Conservation (phyloP, 2,329 filamentous ascomycete genomes). For the Alternaria brassicae region DNA sequence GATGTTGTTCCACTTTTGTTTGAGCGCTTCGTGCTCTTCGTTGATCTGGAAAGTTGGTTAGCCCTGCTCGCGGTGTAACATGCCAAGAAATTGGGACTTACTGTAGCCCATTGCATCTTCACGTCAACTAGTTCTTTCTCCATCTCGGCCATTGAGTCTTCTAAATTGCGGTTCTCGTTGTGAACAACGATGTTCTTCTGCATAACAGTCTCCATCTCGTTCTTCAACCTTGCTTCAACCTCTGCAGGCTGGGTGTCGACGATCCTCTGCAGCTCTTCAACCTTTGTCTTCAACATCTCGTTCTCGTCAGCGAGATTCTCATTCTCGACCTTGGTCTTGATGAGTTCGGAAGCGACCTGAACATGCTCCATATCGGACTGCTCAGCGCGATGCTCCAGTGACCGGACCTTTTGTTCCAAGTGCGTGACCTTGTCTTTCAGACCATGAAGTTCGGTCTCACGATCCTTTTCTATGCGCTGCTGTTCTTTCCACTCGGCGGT, state of each 20-base stretch:
- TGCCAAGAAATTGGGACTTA: constrained; percentile 57
- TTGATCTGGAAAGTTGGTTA: constrained; percentile 51
- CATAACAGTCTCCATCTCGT: constrained; percentile 91
- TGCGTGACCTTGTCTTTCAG: constrained; percentile 65
- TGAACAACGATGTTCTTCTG: constrained; percentile 91
- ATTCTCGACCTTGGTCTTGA: constrained; percentile 92
- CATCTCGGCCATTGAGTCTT: constrained; percentile 89
- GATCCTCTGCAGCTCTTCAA: constrained; percentile 81
- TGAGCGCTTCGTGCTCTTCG: constrained; percentile 57
- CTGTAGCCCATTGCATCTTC: constrained; percentile 95
- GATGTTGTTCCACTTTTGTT: constrained; percentile 58
- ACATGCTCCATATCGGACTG: constrained; percentile 90
- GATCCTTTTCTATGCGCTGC: constrained; percentile 78
- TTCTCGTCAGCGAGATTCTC: constrained; percentile 88
- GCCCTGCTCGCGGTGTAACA: constrained; percentile 6
- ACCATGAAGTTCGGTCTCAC: constrained; percentile 79
- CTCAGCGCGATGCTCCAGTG: constrained; percentile 86
- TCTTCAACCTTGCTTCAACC: constrained; percentile 79
- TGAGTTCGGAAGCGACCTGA: constrained; percentile 86
- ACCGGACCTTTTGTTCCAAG: constrained; percentile 78
- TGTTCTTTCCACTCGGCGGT: constrained; percentile 92
- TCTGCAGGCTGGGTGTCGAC: constrained; percentile 90
- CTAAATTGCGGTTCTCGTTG: constrained; percentile 85
- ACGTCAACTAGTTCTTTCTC: constrained; percentile 91
- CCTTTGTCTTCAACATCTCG: constrained; percentile 84